These are phyloP conservation scores for Populus pruinosa DNA, from an alignment of 345 rosid genomes.

Conservation along the genomic window DNA sequence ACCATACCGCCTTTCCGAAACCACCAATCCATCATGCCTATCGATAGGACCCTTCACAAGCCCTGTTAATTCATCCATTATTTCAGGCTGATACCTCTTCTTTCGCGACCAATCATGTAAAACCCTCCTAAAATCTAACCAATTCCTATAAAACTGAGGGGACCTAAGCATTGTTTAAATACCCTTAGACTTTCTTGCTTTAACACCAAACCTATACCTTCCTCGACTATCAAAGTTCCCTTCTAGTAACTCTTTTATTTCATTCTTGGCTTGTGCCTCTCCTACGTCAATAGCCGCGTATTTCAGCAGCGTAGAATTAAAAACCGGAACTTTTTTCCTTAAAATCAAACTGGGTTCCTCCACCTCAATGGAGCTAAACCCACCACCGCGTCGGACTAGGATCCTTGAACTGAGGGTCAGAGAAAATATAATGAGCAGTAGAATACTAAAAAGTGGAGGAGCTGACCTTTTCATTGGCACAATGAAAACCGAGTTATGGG, in stretches of 20 bases:
- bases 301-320: slow-evolving; percentile 65
- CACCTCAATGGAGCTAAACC: slow-evolving; percentile 36
- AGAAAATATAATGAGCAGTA: slow-evolving; percentile 53
- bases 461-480: slow-evolving; percentile 65
- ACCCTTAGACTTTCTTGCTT: slow-evolving; percentile 25
- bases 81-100: slow-evolving; percentile 47
- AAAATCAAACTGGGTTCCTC: slow-evolving; percentile 2
- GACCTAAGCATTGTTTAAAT: slow-evolving; percentile 46
- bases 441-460: slow-evolving; percentile 55
- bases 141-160: slow-evolving; percentile 57
- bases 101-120: slow-evolving; percentile 58
- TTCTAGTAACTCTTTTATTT: slow-evolving; percentile 59
- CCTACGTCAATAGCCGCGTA: slow-evolving; percentile 64
- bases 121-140: slow-evolving; percentile 65
- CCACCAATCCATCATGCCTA: slow-evolving; percentile 35
- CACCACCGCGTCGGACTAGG: slow-evolving; percentile 35
- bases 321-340: slow-evolving; percentile 16
- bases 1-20: slow-evolving; percentile 37
- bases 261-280: slow-evolving; percentile 50
- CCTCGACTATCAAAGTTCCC: slow-evolving; percentile 48
- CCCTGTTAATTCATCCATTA: slow-evolving; percentile 63
- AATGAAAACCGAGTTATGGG: slow-evolving; percentile 15
- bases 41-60: slow-evolving; percentile 59
- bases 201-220: slow-evolving; percentile 29
- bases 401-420: slow-evolving; percentile 51